phyloP scores from a whole-genome alignment of 176 grass and related monocot species.

The Rhynchospora pubera region DNA sequence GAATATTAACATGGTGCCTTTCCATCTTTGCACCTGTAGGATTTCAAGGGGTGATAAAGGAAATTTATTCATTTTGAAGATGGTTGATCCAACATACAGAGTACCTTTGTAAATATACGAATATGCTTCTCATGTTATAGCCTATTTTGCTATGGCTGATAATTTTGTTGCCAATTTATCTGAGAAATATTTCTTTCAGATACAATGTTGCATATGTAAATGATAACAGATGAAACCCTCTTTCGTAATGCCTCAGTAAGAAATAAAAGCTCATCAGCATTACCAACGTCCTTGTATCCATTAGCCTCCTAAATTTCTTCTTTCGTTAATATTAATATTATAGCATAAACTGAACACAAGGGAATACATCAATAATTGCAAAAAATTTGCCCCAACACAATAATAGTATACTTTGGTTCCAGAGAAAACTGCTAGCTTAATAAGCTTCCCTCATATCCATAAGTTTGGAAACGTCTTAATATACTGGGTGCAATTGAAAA shows the following conservation, averaged over 20 bases:
- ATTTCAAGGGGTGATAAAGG: conserved; percentile 90
- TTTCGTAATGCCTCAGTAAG: not conserved
- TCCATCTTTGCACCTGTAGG: conserved; percentile 29
- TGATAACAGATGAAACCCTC: not conserved
- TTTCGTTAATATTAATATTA: not conserved
- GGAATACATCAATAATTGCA: not conserved
- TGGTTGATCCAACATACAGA: conserved; percentile 79
- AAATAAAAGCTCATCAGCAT: not conserved
- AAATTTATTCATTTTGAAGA: conserved; percentile 86
- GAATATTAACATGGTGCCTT: not conserved
- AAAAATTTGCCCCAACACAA: not conserved
- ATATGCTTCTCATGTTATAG: not conserved
- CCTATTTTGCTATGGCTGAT: not conserved
- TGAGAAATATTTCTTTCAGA: not conserved
- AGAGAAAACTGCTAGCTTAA: not conserved
- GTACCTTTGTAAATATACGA: conserved; percentile 44
- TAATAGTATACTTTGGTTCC: not conserved
- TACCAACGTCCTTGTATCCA: not conserved
- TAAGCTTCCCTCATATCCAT: not conserved
- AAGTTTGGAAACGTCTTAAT: not conserved
- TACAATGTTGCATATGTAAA: not conserved
- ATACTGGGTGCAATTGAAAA: not conserved
- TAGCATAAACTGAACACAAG: not conserved
- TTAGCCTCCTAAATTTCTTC: not conserved
- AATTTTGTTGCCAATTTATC: conserved; percentile 5